Base-by-base conservation (phyloP, 78 protist species). In the Anaeramoeba flamelloides region DNA sequence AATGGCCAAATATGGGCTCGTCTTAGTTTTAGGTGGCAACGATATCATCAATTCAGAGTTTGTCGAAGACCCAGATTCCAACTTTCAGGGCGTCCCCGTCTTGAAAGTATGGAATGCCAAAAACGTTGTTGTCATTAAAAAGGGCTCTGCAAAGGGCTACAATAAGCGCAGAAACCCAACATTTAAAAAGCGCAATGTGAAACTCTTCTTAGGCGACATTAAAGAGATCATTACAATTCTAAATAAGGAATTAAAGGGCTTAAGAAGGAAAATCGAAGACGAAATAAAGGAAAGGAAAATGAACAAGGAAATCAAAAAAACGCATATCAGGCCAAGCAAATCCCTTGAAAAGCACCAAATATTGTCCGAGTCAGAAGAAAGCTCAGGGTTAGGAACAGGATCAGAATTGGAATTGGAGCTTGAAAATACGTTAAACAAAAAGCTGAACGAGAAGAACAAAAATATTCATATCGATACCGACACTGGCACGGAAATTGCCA, bases 41-140 rank as follows among this genome's bases (percentile, higher is more conserved):
- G 99, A 97, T 87, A 97, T 95, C 17, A 87, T 97, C 80, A 97
- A 97, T 88, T 74, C 91, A 1, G 96, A 94, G 0, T 97, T 98
- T 0, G 39, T 79, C 8, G 97, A 94, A 30, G 98, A 95, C 79
- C 98, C 98, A 39, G 88, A 78, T 79, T 86, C 90, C 8, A 32
- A 84, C 40, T 89, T 95, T 38, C 93, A 94, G 0, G 95, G 96
- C 34, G 94, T 95, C 98, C 99, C 98, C 36, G 94, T 95, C 3
- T 39, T 93, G 38, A 83, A 87, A 31, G 95, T 89, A 33, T 92
- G 94, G 94, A 86, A 90, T 33, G 87, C 95, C 36, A 88, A 88
- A 81, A 41, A 79, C n/a, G 75, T 75, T 69, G n/a, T 95, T 17
- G 89, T 97, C 41, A 83, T 95, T 87, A 97, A 97, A 89, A 86